phyloP scores from a whole-genome alignment of 2,329 filamentous ascomycete species.

The Fusarium globosum region DNA sequence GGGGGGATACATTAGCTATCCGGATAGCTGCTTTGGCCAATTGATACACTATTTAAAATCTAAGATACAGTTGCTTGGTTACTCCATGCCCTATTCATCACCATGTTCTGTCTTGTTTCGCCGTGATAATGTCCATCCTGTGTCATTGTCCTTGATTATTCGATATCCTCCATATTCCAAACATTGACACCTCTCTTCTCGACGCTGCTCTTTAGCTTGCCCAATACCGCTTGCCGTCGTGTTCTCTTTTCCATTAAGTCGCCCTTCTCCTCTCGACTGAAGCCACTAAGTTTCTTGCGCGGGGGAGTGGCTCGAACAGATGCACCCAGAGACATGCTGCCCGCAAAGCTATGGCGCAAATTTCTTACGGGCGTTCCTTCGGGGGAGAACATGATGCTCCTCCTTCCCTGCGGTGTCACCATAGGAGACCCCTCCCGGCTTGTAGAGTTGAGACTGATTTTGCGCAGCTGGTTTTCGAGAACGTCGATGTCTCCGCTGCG shows the following conservation, averaged over 20 bases:
- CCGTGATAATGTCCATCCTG: background rate
- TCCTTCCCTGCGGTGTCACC: slow-evolving; percentile 53
- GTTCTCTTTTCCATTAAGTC: slow-evolving; percentile 65
- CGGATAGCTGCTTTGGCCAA: slow-evolving; percentile 20
- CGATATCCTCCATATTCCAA: slow-evolving; percentile 61
- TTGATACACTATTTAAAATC: slow-evolving; percentile 46
- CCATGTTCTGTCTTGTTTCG: slow-evolving; percentile 13
- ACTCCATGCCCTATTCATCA: slow-evolving; percentile 29
- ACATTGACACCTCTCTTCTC: slow-evolving; percentile 62
- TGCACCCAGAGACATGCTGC: slow-evolving; percentile 55
- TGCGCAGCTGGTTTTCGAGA: slow-evolving; percentile 86
- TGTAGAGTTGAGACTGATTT: slow-evolving; percentile 65
- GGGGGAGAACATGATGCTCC: slow-evolving; percentile 56
- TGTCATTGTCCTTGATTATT: slow-evolving; percentile 47
- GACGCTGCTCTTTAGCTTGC: slow-evolving; percentile 62
- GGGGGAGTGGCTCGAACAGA: slow-evolving; percentile 59
- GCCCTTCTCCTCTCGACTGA: slow-evolving; percentile 68
- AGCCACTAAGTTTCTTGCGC: slow-evolving; percentile 71
- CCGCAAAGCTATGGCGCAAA: slow-evolving; percentile 54
- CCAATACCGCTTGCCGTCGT: slow-evolving; percentile 64
- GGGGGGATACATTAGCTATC: slow-evolving; percentile 24
- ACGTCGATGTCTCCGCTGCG: slow-evolving; percentile 91
- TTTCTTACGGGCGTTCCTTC: slow-evolving; percentile 56
- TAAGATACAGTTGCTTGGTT: slow-evolving; percentile 44
- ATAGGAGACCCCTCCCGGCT: slow-evolving; percentile 59